These are phyloP conservation scores for Tilletia walkeri DNA, from an alignment of 1,284 basidiomycete genomes.

Conservation along the genomic window DNA sequence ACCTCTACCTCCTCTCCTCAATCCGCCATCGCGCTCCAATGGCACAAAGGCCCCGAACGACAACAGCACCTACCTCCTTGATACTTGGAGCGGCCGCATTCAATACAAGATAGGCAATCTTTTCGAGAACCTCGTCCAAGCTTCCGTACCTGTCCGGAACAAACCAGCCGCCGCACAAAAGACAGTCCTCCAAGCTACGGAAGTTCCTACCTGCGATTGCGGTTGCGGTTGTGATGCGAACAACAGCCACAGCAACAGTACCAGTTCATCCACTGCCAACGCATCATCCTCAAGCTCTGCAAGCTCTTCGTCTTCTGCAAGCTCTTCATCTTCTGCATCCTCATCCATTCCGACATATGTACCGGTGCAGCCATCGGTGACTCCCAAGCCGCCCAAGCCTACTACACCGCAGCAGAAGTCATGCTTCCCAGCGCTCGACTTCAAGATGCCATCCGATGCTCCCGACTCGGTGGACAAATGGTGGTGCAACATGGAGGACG, in stretches of 20 bases:
- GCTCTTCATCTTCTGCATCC: not conserved
- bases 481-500: conserved; percentile 27
- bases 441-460: conserved; percentile 25
- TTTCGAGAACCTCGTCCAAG: conserved; percentile 12
- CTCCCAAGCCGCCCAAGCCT: not conserved
- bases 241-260: not conserved
- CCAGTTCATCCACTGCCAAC: not conserved
- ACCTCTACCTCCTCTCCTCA: conserved; percentile 1
- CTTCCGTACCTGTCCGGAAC: not conserved
- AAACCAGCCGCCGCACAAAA: not conserved
- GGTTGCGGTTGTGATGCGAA: not conserved
- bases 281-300: not conserved
- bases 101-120: conserved; percentile 5
- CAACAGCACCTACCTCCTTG: not conserved
- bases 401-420: not conserved
- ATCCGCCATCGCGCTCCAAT: too few relatives aligned
- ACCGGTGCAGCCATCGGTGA: not conserved
- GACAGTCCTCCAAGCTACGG: not conserved
- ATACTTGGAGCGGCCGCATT: conserved; percentile 2
- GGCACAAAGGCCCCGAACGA: not conserved
- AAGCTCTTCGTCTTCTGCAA: not conserved
- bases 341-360: not conserved
- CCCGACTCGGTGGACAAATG: conserved; percentile 24
- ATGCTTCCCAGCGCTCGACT: conserved; percentile 30
- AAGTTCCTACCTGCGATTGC: not conserved